Percentiles rank a stretch among this genome's conserved stretches.
phyloP scores from a whole-genome alignment of 768 basidiomycete genomes.

The Paxillus ammoniavirescens region DNA sequence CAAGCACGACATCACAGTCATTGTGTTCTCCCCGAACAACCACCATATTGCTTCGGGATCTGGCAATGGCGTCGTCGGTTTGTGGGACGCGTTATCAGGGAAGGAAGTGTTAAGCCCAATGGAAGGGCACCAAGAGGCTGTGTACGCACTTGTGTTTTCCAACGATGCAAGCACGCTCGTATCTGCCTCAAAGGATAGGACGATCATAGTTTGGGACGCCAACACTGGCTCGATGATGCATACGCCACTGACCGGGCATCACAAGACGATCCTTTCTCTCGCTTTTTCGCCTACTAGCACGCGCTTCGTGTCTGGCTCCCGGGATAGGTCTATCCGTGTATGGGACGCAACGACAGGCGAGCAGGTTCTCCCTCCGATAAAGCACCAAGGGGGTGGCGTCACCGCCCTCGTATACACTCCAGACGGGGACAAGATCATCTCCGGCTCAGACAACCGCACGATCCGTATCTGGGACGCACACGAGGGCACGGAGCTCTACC shows the following conservation, averaged over 20 bases:
- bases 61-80: constrained; percentile 14
- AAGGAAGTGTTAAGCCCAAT: constrained; percentile 15
- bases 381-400: constrained; percentile 18
- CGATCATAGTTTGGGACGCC: constrained; percentile 27
- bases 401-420: constrained; percentile 27
- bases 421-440: constrained; percentile 28
- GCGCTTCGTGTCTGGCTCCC: constrained; percentile 30
- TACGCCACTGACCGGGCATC: constrained; percentile 20
- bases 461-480: constrained; percentile 31
- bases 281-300: constrained; percentile 27
- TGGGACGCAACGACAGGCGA: constrained; percentile 27
- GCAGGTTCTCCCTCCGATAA: constrained; percentile 14
- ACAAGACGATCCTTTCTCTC: constrained; percentile 25
- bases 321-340: constrained; percentile 26
- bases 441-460: constrained; percentile 29
- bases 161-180: constrained; percentile 23
- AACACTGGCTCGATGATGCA: constrained; percentile 12
- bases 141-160: constrained; percentile 32
- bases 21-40: constrained; percentile 31
- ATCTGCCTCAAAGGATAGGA: constrained; percentile 25
- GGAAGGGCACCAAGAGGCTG: constrained; percentile 15
- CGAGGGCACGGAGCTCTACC: constrained; percentile 14
- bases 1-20: constrained; percentile 11
- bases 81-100: constrained; percentile 28
- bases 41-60: constrained; percentile 25